Evolutionary conservation across 1,284 basidiomycete species (phyloP), one percentile per base, ranked within the genome.

Genomic region (Schizophyllum amplum): DNA sequence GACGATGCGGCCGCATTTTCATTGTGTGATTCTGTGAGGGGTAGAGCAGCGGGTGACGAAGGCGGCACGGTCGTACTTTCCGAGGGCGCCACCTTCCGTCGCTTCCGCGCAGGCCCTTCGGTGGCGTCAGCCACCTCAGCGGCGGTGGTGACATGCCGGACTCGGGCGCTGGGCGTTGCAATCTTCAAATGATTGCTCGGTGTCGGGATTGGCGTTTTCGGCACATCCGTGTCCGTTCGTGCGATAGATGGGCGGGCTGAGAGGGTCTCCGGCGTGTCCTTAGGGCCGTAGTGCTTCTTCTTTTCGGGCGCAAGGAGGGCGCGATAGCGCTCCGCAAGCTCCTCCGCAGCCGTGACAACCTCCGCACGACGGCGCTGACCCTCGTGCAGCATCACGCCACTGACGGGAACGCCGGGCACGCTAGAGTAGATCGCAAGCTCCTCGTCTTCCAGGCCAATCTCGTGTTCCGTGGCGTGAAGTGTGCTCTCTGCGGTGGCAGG

Each of bases 401-500:
- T 42, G 33, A 42, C 33, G 33, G 33, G 33, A 42, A 17, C 33
- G 33, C 33, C 33, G 33, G 33, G 33, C 2, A 52, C 48, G 24
- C 53, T 33, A 13, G 53, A 17, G 52, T 53, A 25, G 52, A 21
- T 27, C 27, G 52, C 21, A 2, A 13, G 47, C 22, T 24, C 33
- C 21, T 42, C 23, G 25, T 42, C 25, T 13, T 21, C 21, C 23
- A 51, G 22, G 7, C 20, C 46, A 26, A 20, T 23, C 22, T 54
- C 52, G 4, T 23, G 53, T 55, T 55, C 57, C 11, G 20, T 21
- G 22, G 55, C n/a, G n/a, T n/a, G n/a, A 26, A 21, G 46, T 53
- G 47, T 49, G 46, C 62, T 51, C 33, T 42, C 33, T 17, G 33
- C 17, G 13, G 33, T 9, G 17, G 17, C 64, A 21, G 69, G 64